These are phyloP conservation scores for Hygrocybe punicea DNA, from an alignment of 768 basidiomycete genomes.

Conservation along the genomic window DNA sequence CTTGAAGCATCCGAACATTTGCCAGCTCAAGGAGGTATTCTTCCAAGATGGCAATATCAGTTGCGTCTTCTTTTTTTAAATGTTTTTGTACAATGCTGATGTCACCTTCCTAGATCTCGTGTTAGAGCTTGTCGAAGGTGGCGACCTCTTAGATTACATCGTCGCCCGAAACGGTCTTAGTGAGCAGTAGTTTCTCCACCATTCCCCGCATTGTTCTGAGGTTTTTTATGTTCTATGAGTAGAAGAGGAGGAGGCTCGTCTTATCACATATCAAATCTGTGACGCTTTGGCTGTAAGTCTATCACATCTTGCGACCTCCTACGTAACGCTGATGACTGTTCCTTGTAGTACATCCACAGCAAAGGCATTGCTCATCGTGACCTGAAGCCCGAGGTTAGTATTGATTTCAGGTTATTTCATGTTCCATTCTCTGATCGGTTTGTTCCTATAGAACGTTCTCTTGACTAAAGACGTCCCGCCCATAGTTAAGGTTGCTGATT, in stretches of 20 bases:
- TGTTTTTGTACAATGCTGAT: constrained; percentile 6
- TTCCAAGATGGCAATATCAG: constrained; percentile 60
- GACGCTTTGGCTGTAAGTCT: constrained; percentile 63
- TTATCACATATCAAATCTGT: constrained; percentile 81
- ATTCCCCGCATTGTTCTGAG: neutral
- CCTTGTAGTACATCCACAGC: constrained; percentile 58
- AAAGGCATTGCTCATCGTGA: constrained; percentile 89
- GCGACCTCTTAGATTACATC: constrained; percentile 83
- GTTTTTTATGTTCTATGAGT: constrained; percentile 1
- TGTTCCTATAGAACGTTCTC: constrained; percentile 64
- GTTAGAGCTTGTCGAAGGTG: constrained; percentile 81
- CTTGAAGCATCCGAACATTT: constrained; percentile 80
- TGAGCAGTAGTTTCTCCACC: constrained; percentile 32
- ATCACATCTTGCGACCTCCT: neutral
- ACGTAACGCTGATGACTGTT: constrained; percentile 3
- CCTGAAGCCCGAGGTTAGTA: constrained; percentile 75
- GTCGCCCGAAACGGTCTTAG: constrained; percentile 56
- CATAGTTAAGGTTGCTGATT: constrained; percentile 87
- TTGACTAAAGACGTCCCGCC: constrained; percentile 70
- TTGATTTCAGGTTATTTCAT: constrained; percentile 14
- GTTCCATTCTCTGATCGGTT: neutral
- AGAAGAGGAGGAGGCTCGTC: constrained; percentile 57
- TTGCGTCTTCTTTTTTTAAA: constrained; percentile 31
- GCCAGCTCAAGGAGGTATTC: constrained; percentile 73
- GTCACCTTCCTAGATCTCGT: constrained; percentile 57